These are phyloP conservation scores for Fusarium sp. DNA, from an alignment of 2,329 filamentous ascomycete species.

Conservation along the genomic window DNA sequence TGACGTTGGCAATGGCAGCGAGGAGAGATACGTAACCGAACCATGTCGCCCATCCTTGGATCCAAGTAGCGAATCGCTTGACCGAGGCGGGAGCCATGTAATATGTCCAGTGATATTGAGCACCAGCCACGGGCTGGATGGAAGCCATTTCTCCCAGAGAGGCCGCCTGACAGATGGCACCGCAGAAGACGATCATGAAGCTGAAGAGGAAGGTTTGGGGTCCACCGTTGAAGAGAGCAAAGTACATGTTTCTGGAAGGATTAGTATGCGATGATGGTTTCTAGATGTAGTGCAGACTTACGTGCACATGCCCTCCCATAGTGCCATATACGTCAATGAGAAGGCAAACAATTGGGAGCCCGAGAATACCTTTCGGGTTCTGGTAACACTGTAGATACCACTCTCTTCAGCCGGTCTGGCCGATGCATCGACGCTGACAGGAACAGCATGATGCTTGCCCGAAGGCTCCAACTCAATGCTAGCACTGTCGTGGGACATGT, in stretches of 20 bases:
- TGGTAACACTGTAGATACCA: conserved; percentile 37
- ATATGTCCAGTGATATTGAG: conserved; percentile 43
- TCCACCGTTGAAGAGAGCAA: conserved; percentile 42
- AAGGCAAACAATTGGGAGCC: conserved; percentile 43
- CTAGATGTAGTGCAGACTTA: not conserved
- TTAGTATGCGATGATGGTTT: not conserved
- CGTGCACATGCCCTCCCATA: conserved; percentile 45
- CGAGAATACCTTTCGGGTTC: conserved; percentile 41
- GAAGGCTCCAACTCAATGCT: conserved; percentile 34
- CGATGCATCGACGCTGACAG: conserved; percentile 26
- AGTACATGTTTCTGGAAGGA: conserved; percentile 39
- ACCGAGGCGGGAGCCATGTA: conserved; percentile 36
- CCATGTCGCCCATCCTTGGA: conserved; percentile 44
- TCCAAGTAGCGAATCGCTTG: conserved; percentile 41
- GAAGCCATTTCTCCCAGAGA: conserved; percentile 43
- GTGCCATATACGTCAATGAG: conserved; percentile 41
- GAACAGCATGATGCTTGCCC: conserved; percentile 21
- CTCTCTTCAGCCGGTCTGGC: conserved; percentile 14
- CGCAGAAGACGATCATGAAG: conserved; percentile 43
- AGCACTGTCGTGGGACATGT: conserved; percentile 28
- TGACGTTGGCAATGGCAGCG: conserved; percentile 43
- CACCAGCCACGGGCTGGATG: conserved; percentile 39
- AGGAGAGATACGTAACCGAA: conserved; percentile 42
- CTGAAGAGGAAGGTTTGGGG: conserved; percentile 43
- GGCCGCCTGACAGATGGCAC: conserved; percentile 39